Conservation (phyloP, 345 rosid species). For the Laguncularia racemosa region DNA sequence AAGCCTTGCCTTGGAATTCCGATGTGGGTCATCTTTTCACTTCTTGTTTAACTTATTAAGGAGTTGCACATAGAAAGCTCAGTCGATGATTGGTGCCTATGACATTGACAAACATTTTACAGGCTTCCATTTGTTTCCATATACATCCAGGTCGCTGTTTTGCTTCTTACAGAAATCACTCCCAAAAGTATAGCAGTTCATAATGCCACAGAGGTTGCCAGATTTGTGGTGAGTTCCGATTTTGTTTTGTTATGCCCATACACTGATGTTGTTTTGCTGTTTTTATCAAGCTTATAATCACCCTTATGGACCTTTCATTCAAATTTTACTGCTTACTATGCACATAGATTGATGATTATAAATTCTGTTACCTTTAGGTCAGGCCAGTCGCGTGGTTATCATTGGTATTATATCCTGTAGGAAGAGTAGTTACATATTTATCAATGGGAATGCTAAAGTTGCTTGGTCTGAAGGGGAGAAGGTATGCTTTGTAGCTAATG, state of each 20-base stretch:
- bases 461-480: conserved; percentile 92
- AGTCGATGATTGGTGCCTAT: background rate
- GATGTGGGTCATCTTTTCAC: no score
- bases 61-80: background rate
- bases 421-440: conserved; percentile 83
- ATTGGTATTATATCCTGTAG: conserved; percentile 86
- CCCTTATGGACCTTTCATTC: background rate
- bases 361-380: conserved; percentile 62
- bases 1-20: no score
- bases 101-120: background rate
- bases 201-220: conserved; percentile 89
- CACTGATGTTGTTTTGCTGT: background rate
- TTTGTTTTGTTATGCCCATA: conserved; percentile 1
- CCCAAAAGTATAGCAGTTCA: conserved; percentile 99
- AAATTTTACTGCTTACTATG: conserved; percentile 2
- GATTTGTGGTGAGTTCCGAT: conserved; percentile 72
- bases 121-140: background rate
- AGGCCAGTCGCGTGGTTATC: conserved; percentile 99
- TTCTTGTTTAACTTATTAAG: background rate
- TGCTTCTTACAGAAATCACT: conserved; percentile 96
- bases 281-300: background rate
- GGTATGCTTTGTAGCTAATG: conserved; percentile 35
- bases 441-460: conserved; percentile 97
- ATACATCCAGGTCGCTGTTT: conserved; percentile 62
- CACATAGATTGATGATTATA: conserved; percentile 22